Evolutionary conservation across 768 basidiomycete species (phyloP), one percentile per base, ranked within the genome.

Genomic region (Artomyces pyxidatus): DNA sequence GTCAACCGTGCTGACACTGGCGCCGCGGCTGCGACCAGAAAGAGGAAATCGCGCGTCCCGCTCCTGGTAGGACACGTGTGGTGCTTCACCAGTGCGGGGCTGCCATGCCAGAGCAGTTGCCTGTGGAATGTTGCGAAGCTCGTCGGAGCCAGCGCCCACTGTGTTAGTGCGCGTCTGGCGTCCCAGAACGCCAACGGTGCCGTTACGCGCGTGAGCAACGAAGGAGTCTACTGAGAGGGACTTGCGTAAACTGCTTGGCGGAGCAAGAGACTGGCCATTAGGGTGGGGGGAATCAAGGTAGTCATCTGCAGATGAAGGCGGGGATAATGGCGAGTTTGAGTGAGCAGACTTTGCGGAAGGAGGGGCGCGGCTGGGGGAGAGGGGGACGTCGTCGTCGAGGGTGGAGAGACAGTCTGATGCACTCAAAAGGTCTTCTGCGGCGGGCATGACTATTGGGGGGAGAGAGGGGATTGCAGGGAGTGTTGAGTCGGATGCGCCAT

Each of bases 191-290:
- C 27, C 43, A 28, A 37, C 72, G 69, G 55, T 67, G 68, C 56
- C 66, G 65, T 59, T 70, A 69, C 51, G 54, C 6, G 53, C 25
- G 26, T 51, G 55, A 29, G 68, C 69, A 42, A 77, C 73, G 63
- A 88, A 83, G 9, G 87, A 88, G 64, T 88, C 87, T 51, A 81
- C 85, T 19, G 87, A 88, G 51, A 84, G 65, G 25, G 85, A 83
- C 68, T 88, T 88, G 58, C 84, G 76, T 47, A 88, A 74, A 69
- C 66, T 23, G 70, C 70, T 66, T 19, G 70, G 59, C 19, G 69
- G 64, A 38, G 59, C 51, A 47, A 65, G 61, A 47, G 66, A 60
- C 30, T 65, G 60, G 28, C 51, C 48, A 27, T 51, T 50, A 23
- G 44, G 40, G 28, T 40, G 45, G 6, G 57, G 51, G 19, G 58